Conservation (phyloP, 352 stramenopile genomes). For the Peronospora destructor region DNA sequence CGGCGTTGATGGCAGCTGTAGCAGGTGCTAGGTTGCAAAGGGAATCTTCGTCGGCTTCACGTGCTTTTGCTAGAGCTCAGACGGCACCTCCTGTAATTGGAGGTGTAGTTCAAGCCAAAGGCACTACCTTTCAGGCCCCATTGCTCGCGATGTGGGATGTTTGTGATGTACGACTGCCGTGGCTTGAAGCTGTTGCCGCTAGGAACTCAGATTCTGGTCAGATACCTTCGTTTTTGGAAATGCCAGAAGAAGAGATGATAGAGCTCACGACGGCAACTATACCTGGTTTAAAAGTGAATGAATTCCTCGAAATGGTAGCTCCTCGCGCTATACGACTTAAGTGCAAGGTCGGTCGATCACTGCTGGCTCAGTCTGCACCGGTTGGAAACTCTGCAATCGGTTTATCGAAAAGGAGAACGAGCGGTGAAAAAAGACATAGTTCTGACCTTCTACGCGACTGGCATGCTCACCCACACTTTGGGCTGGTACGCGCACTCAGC, state of each 20-base stretch:
- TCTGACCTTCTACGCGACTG: constrained; percentile 36
- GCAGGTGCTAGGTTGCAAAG: constrained; percentile 4
- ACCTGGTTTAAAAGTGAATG: constrained; percentile 28
- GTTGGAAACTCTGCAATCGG: constrained; percentile 4
- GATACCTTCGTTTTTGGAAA: constrained; percentile 37
- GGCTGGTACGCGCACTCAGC: constrained; percentile 43
- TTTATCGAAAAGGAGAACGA: not conserved
- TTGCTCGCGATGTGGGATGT: constrained; percentile 32
- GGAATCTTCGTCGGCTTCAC: constrained; percentile 4
- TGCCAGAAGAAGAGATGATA: constrained; percentile 38
- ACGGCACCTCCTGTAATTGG: constrained; percentile 17
- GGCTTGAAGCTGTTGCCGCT: constrained; percentile 32
- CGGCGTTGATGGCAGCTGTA: constrained; percentile 32
- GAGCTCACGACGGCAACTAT: constrained; percentile 48
- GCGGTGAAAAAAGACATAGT: constrained; percentile 3
- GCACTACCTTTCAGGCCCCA: constrained; percentile 35
- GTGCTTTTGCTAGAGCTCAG: constrained; percentile 16
- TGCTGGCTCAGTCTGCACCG: constrained; percentile 14
- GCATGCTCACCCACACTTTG: constrained; percentile 47
- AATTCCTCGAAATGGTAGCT: constrained; percentile 43
- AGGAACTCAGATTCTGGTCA: constrained; percentile 10
- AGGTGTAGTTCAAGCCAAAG: constrained; percentile 8
- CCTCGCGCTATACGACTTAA: constrained; percentile 30
- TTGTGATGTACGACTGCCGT: constrained; percentile 36
- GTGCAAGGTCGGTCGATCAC: constrained; percentile 7